Conservation (phyloP, 352 stramenopile species). For the Phytophthora sp. region DNA sequence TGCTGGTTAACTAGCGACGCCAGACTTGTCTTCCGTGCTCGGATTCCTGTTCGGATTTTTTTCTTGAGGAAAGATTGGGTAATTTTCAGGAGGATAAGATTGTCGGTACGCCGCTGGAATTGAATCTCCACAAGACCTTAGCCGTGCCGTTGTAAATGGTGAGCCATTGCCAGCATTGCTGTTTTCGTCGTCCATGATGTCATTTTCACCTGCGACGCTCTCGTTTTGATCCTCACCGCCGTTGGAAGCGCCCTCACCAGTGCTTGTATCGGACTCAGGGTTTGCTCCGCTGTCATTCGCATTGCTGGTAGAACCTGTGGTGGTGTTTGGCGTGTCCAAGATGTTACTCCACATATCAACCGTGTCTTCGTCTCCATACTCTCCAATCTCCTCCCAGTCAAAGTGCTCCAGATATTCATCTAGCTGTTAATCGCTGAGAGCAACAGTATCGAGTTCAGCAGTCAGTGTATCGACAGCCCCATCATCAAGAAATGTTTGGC, state of each 20-base stretch:
- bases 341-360: not conserved
- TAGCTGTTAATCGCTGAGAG: not conserved
- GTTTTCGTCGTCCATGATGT: not conserved
- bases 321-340: not conserved
- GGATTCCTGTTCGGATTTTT: not conserved
- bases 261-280: not conserved
- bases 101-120: not conserved
- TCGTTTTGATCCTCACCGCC: not conserved
- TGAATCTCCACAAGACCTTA: not conserved
- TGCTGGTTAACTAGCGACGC: not conserved
- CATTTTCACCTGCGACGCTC: not conserved
- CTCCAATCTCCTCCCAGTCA: slow-evolving; percentile 3
- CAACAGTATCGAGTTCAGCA: not conserved
- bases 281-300: not conserved
- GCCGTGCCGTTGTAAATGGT: not conserved
- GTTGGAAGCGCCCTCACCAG: not conserved
- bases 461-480: not conserved
- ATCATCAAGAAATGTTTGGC: not conserved
- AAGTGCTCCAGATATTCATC: slow-evolving; percentile 3
- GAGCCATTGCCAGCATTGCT: not conserved
- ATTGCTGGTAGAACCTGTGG: not conserved
- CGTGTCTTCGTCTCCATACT: slow-evolving; percentile 5
- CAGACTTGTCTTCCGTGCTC: not conserved
- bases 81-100: not conserved
- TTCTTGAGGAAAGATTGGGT: not conserved